Evolutionary conservation across 2,329 filamentous ascomycete species (phyloP).

Genomic region (Colletotrichum agaves): DNA sequence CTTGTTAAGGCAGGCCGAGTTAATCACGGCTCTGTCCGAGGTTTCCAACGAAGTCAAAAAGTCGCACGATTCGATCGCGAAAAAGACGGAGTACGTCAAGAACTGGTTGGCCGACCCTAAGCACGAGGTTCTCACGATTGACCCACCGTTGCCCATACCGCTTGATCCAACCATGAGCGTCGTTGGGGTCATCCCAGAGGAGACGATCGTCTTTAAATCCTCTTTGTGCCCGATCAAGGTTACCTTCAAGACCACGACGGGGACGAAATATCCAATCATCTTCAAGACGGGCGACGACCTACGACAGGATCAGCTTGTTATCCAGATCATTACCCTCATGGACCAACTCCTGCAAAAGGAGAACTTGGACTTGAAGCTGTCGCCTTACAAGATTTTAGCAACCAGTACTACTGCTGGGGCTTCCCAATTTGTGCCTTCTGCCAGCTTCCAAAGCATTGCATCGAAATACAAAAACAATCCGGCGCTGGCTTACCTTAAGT

Average conservation of each 20-base stretch:
- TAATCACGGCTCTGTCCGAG: constrained; percentile 86
- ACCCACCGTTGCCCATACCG: constrained; percentile 87
- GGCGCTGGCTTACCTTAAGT: constrained; percentile 84
- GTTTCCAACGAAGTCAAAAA: constrained; percentile 90
- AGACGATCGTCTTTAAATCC: constrained; percentile 94
- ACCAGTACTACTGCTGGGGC: constrained; percentile 90
- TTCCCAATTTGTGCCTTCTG: constrained; percentile 92
- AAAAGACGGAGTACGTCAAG: constrained; percentile 87
- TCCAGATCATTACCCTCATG: constrained; percentile 95
- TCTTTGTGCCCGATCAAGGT: constrained; percentile 91
- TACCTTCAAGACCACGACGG: constrained; percentile 84
- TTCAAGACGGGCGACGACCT: constrained; percentile 98
- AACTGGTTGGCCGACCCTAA: constrained; percentile 86
- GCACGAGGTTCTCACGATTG: constrained; percentile 85
- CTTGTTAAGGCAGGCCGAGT: constrained; percentile 86
- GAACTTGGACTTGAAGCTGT: constrained; percentile 93
- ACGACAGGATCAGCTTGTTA: constrained; percentile 95
- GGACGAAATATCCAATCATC: constrained; percentile 86
- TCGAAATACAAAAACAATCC: constrained; percentile 81
- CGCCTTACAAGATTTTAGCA: constrained; percentile 95
- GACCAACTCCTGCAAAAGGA: constrained; percentile 95
- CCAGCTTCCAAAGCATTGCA: constrained; percentile 83
- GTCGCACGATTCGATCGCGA: constrained; percentile 78
- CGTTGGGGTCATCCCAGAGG: constrained; percentile 82
- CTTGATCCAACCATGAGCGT: constrained; percentile 86